Evolutionary conservation across 208 protist genomes (phyloP).

Genomic region (Wallacemonas sp.): DNA sequence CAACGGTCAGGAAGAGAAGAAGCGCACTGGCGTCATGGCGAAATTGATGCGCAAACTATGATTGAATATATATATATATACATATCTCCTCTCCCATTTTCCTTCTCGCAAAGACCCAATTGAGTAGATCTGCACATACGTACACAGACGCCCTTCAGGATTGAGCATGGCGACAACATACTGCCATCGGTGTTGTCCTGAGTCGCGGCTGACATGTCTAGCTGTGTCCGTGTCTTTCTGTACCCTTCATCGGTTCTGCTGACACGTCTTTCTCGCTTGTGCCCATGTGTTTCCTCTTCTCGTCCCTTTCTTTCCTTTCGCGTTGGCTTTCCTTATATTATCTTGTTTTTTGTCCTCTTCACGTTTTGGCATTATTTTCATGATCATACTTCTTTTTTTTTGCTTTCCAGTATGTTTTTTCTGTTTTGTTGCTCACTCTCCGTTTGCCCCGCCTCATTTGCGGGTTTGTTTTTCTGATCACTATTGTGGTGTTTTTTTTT

Average conservation of each 20-base stretch:
- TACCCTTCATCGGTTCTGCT: no score
- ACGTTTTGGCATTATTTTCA: neutral
- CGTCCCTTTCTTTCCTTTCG: conserved; percentile 3
- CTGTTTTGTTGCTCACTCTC: conserved; percentile 7
- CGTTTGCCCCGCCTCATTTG: neutral
- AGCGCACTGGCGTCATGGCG: conserved; percentile 10
- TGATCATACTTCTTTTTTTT: conserved; percentile 6
- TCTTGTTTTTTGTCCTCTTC: conserved; percentile 4
- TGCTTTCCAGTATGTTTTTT: conserved; percentile 11
- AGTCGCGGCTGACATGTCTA: no score
- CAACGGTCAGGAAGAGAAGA: conserved; percentile 2
- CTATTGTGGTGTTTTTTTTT: neutral
- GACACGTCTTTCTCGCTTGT: no score
- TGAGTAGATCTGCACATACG: no score
- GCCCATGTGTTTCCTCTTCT: no score
- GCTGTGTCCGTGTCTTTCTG: no score
- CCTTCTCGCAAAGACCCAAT: no score
- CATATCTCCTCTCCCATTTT: no score
- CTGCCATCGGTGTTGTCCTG: no score
- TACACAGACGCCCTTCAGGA: no score
- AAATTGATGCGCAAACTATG: conserved; percentile 2
- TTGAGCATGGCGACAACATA: no score
- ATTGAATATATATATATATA: no score
- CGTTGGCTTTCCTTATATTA: neutral
- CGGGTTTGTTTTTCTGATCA: neutral